A percentile compares a stretch with the other conserved stretches of the same genome.
Evolutionary conservation across 108 stramenopile genomes (phyloP).

Genomic region (Skeletonema grethae): DNA sequence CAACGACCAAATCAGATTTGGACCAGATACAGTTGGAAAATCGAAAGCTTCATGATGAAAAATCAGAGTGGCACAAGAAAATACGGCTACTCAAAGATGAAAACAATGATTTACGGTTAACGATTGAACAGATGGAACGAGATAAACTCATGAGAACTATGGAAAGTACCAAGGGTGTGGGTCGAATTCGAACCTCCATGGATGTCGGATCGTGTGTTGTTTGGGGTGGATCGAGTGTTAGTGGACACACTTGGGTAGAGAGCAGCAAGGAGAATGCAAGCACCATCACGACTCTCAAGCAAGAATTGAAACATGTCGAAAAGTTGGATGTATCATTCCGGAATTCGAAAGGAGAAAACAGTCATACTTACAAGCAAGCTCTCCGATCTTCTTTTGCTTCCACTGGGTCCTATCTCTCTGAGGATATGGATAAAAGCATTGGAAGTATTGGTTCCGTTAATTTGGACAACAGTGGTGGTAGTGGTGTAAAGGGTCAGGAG

Average conservation of each 20-base stretch:
- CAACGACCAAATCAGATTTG: constrained; percentile 31
- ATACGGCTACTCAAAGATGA: constrained; percentile 12
- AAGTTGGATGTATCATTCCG: neutral
- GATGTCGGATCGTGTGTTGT: constrained; percentile 7
- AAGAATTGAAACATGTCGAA: neutral
- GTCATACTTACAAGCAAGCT: neutral
- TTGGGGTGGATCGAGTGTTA: neutral
- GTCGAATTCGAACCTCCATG: neutral
- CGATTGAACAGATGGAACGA: constrained; percentile 29
- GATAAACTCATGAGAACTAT: constrained; percentile 40
- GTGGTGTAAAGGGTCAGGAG: neutral
- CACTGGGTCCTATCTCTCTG: neutral
- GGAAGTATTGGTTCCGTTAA: neutral
- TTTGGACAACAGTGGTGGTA: neutral
- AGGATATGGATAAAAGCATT: neutral
- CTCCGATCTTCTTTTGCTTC: neutral
- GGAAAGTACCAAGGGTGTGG: constrained; percentile 28
- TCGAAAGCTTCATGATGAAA: constrained; percentile 24
- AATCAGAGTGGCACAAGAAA: constrained; percentile 7
- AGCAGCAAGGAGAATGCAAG: neutral
- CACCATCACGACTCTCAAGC: neutral
- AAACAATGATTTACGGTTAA: constrained; percentile 21
- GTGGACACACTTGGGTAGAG: constrained; percentile 5
- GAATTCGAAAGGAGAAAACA: neutral
- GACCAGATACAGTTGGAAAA: constrained; percentile 32